Evolutionary conservation across 257 asterid species (phyloP).

Genomic region (Leonotis leonurus): DNA sequence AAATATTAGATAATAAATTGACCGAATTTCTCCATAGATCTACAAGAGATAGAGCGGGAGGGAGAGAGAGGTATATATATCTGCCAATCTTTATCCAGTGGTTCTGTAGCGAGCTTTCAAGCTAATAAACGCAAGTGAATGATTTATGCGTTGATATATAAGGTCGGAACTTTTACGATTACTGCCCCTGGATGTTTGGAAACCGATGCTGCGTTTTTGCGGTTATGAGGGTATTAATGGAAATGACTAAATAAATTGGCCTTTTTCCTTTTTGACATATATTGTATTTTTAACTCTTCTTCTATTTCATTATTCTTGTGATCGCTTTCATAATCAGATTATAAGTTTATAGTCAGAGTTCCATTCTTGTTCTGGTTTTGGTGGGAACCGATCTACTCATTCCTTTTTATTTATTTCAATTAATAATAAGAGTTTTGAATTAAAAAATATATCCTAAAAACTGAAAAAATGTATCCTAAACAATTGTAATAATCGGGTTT

Average conservation of each 20-base stretch:
- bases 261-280: too few species aligned
- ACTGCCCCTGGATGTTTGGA: constrained; percentile 7
- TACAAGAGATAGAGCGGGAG: constrained; percentile 2
- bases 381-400: too few species aligned
- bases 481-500: too few species aligned
- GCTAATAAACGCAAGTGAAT: constrained; percentile 13
- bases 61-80: neutral
- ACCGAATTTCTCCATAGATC: constrained; percentile 23
- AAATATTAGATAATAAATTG: neutral
- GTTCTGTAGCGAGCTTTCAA: constrained; percentile 16
- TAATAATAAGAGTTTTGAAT: too few species aligned
- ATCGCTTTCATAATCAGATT: too few species aligned
- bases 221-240: neutral
- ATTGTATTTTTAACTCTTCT: too few species aligned
- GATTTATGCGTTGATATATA: constrained; percentile 6
- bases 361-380: too few species aligned
- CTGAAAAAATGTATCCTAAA: too few species aligned
- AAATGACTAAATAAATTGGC: neutral
- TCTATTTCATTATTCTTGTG: too few species aligned
- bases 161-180: neutral
- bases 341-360: too few species aligned
- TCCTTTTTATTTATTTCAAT: too few species aligned
- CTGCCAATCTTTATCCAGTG: constrained; percentile 29
- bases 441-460: too few species aligned
- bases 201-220: neutral